Percentiles rank a stretch among this genome's conserved stretches.
phyloP scores from a whole-genome alignment of 768 basidiomycete genomes.

The Gyrodon lividus region DNA sequence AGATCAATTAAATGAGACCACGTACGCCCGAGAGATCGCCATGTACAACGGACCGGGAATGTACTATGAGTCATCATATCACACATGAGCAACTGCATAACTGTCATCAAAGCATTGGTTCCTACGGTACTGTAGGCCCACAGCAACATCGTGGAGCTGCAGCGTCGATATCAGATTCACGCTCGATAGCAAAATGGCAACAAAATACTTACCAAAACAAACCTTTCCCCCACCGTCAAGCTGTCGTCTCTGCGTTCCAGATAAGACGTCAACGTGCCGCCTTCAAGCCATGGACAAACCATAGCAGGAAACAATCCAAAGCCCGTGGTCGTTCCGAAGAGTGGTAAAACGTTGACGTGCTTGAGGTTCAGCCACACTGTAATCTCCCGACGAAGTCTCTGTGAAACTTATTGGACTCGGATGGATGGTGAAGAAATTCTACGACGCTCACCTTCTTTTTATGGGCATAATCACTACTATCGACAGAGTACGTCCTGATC shows the following conservation, averaged over 20 bases:
- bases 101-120: neutral
- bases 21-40: slow-evolving; percentile 32
- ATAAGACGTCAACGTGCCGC: slow-evolving; percentile 25
- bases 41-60: slow-evolving; percentile 21
- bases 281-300: slow-evolving; percentile 35
- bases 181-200: neutral
- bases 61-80: slow-evolving; percentile 13
- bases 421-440: neutral
- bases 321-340: slow-evolving; percentile 25
- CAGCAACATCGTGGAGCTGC: slow-evolving; percentile 26
- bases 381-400: slow-evolving; percentile 32
- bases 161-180: neutral
- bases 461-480: slow-evolving; percentile 11
- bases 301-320: slow-evolving; percentile 33
- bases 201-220: slow-evolving; percentile 14
- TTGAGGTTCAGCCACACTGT: slow-evolving; percentile 28
- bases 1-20: neutral
- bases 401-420: neutral
- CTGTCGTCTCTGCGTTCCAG: slow-evolving; percentile 12
- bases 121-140: slow-evolving; percentile 27
- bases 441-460: slow-evolving; percentile 14
- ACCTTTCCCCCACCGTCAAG: slow-evolving; percentile 13
- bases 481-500: slow-evolving; percentile 19
- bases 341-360: slow-evolving; percentile 31
- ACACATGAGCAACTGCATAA: neutral